Conservation (phyloP, 2,329 filamentous ascomycete genomes). For the Ambrosiella cleistominuta region DNA sequence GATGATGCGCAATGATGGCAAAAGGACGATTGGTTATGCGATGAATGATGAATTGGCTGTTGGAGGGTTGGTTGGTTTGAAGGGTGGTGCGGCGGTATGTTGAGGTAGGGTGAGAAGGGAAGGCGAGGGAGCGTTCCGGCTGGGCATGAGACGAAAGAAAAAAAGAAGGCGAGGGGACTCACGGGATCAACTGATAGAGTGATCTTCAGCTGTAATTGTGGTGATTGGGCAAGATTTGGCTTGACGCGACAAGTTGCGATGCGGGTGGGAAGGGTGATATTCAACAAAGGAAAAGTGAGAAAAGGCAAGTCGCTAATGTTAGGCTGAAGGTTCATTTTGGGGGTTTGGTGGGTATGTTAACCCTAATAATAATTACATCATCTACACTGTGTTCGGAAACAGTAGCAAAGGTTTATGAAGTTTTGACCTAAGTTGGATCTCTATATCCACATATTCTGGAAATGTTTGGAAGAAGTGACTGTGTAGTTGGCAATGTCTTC, state of each 20-base stretch:
- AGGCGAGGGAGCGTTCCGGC: neutral
- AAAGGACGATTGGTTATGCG: slow-evolving; percentile 17
- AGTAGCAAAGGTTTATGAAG: no score
- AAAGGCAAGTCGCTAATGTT: neutral
- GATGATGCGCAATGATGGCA: no score
- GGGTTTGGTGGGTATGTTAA: neutral
- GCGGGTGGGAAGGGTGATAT: neutral
- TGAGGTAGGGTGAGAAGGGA: neutral
- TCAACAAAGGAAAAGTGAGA: neutral
- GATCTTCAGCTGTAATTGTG: neutral
- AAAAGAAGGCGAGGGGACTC: neutral
- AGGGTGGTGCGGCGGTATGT: neutral
- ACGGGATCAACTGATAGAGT: neutral
- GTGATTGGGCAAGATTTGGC: neutral
- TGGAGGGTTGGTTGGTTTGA: neutral
- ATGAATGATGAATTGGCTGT: slow-evolving; percentile 30
- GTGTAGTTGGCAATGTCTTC: no score
- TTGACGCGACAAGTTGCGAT: slow-evolving; percentile 3
- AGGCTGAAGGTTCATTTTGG: neutral
- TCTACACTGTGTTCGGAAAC: no score
- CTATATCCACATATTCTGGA: no score
- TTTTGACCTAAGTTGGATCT: no score
- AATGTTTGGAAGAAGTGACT: no score
- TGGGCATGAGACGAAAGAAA: no score
- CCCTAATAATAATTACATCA: no score